phyloP scores from a whole-genome alignment of 352 stramenopile species.

The Pythium aphanidermatum region DNA sequence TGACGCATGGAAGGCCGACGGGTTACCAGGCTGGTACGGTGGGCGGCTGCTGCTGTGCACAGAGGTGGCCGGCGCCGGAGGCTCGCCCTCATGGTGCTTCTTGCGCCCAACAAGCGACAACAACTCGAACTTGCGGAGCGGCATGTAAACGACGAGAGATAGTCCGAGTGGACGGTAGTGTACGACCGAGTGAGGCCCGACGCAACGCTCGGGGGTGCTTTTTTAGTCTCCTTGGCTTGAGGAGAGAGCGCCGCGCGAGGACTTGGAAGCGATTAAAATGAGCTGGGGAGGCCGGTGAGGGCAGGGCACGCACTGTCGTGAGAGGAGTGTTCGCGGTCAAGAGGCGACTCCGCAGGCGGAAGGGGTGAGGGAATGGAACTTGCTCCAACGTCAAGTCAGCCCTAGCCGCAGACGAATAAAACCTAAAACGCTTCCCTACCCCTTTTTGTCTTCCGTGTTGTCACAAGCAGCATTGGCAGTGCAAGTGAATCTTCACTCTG shows the following conservation, averaged over 20 bases:
- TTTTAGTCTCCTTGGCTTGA: too few relatives aligned
- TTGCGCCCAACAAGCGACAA: constrained; percentile 58
- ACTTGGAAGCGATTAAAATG: constrained; percentile 18
- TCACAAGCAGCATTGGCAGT: too few relatives aligned
- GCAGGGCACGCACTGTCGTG: not conserved
- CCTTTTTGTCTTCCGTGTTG: too few relatives aligned
- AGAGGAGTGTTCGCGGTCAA: too few relatives aligned
- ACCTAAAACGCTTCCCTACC: not conserved
- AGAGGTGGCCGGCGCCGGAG: constrained; percentile 10
- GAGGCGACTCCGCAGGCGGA: not conserved
- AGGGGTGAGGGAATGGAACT: not conserved
- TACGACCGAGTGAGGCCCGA: not conserved
- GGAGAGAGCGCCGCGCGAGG: too few relatives aligned
- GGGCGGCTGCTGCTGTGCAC: constrained; percentile 7
- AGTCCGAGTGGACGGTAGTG: not conserved
- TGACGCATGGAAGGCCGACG: constrained; percentile 1
- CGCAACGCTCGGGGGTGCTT: too few relatives aligned
- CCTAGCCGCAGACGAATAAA: not conserved
- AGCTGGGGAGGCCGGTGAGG: constrained; percentile 7
- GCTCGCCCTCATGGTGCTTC: constrained; percentile 34
- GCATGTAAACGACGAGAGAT: constrained; percentile 3
- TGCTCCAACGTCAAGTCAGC: constrained; percentile 4
- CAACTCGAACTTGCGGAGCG: constrained; percentile 44
- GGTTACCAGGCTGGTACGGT: constrained; percentile 5
- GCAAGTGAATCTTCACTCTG: too few relatives aligned